Evolutionary conservation across 371 early-diverging fungal species (phyloP), one percentile per base, ranked within the genome.

Genomic region (Mortierella sp.): DNA sequence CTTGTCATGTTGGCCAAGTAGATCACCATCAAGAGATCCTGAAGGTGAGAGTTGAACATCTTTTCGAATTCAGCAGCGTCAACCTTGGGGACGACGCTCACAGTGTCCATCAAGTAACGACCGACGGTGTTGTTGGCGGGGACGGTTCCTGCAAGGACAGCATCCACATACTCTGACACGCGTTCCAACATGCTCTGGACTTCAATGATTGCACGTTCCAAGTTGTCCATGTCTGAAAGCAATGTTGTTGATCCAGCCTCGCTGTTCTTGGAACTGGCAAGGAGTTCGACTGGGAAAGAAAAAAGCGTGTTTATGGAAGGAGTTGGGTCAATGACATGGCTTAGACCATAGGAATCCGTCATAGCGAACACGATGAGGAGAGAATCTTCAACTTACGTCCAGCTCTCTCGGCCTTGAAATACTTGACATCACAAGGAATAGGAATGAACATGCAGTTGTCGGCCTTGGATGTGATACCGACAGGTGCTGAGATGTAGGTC

Each of bases 1-100:
- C 95, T 90, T 37, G 97, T 95, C 81, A 98, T 90, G 83, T 96
- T 94, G 67, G 95, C 92, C 54, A 98, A 86, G 78, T 98, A 96
- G 43, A 95, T 92, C 41, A 96, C 95, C 96, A 96, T 95, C 72
- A 96, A 86, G 56, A 96, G 84, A 79, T 98, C 97, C 86, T 95
- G 91, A 58, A 94, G 78, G 79, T 96, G 97, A 79, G 89, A 88
- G 84, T 94, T 92, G 88, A 96, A 96, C 85, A 92, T 88, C 76
- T 91, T 88, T 67, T 95, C 94, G 63, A 97, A 96, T 56, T 90
- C 90, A 58, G 81, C 82, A 37, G 91, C 81, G 68, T 96, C 94
- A 45, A 96, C 86, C 81, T 90, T 91, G 60, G 97, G 98, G 19
- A 96, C 91, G 43, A 90, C 90, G 21, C 95, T 90, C 57, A 98